A percentile compares a stretch with the other conserved stretches of the same genome.
Conservation (phyloP, 257 asterid species). For the Scutellaria barbata region DNA sequence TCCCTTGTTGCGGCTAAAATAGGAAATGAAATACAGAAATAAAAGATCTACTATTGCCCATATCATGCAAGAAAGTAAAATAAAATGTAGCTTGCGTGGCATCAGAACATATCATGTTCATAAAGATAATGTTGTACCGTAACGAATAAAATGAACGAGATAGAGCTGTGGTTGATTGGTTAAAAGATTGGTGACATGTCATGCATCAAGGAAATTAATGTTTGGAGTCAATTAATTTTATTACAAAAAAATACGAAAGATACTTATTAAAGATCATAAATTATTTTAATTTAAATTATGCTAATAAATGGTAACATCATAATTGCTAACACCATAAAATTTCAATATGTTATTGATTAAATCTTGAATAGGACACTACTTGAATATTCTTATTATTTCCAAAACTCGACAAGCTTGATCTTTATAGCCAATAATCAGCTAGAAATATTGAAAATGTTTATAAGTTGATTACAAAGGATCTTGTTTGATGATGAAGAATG, state of each 20-base stretch:
- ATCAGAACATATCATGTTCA: background rate
- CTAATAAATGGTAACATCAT: no score
- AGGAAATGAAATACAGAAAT: no score
- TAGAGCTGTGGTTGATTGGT: background rate
- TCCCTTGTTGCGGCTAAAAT: no score
- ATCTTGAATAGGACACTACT: background rate
- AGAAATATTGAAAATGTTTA: conserved; percentile 3
- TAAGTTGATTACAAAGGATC: conserved; percentile 27
- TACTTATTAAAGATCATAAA: no score
- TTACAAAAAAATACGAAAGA: no score
- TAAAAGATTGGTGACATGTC: background rate
- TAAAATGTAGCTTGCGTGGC: no score
- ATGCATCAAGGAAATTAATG: background rate
- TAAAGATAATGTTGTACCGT: background rate
- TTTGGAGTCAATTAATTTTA: background rate
- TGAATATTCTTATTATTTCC: background rate
- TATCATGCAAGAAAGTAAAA: background rate
- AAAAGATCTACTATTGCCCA: background rate
- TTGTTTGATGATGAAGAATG: conserved; percentile 12
- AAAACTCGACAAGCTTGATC: background rate
- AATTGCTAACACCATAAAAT: no score
- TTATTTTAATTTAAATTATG: no score
- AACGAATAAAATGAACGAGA: background rate
- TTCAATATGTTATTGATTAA: background rate
- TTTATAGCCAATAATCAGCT: background rate